Evolutionary conservation across 352 stramenopile genomes (phyloP), one percentile per base, ranked within the genome.

Genomic region (Pythium biforme): DNA sequence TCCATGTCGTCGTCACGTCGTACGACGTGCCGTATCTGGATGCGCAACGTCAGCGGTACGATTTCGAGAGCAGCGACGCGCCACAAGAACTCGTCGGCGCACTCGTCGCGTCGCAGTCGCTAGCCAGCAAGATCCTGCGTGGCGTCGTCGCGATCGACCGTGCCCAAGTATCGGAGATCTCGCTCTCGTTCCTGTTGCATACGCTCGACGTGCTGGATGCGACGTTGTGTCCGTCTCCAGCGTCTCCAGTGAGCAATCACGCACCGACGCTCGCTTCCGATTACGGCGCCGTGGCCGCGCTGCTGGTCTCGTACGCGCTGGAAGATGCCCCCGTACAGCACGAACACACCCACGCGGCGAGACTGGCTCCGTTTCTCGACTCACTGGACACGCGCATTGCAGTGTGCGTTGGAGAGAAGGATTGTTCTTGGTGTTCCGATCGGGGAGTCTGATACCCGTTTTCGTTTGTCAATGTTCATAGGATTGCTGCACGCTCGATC

Each of bases 311-410:
- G 1, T 26, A 70, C 3, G 57, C 58, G 5, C 39, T 72, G 31
- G 29, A 65, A 20, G 50, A 66, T 11, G 23, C 25, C 10, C 49
- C n/a, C n/a, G n/a, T n/a, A n/a, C n/a, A n/a, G n/a, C 40, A 12
- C 22, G 20, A 43, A 19, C 26, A 6, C n/a, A 12, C 46, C 15
- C 50, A 53, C 46, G 29, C 53, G 9, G 63, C 59, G 10, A 37
- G 41, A 0, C 51, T 84, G 40, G 39, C 63, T 0, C 64, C 68
- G 11, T 69, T 80, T 31, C 55, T 85, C 6, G 51, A 75, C 33
- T 31, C 69, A 14, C 80, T 70, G 39, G 75, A 88, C 47, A 78
- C 73, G 4, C 76, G 76, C 9, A 57, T 86, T 19, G 74, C 72
- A 46, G 54, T 88, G 79, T 86, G 76, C 51, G 69, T 58, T 17